Base-by-base conservation (phyloP, 176 grass and related monocot species). In the Olyra latifolia region DNA sequence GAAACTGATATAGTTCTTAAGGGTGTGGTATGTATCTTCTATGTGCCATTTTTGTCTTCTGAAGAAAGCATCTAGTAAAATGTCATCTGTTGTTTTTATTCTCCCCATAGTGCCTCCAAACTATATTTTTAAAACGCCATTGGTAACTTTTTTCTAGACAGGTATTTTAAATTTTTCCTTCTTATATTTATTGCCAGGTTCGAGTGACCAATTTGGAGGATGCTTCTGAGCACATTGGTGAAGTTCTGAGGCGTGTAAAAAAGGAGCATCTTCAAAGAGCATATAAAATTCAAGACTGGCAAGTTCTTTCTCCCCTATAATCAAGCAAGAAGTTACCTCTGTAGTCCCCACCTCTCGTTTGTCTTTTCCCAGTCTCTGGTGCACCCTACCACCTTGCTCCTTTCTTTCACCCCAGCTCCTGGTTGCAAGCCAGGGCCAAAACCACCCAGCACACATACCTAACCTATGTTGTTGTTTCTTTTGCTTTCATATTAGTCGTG, bases 1-100 rank as follows among this genome's bases (percentile, higher is more conserved):
- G 96, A 98, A 80, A 98, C 95, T 75, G 95, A 98, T 90, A 88
- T 98, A 74, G 95, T 98, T 87, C 90, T 98, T 42, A 94, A 98
- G 92, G 95, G 95, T 24, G 95, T 98, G 95, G 95, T 98, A 90
- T 87, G 92, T 87, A 57, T 73, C 13, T 80, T 41, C 41, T 61
- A 20, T 64, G 10, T 71, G 8, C 17, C 15, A 13, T 48, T 56
- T 53, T 77, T 11, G 10, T 78, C 7, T 58, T 77, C 20, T 48
- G 29, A 42, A 74, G 6, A 22, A 79, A 80, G 12, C 62, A 75
- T 74, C 44, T 68, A 69, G 16, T 52, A 40, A 23, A 9, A 73
- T 62, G 49, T 76, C 19, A 9, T 20, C n/a, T 61, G 16, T 27
- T 28, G 12, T 66, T 28, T 68, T 69, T 17, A 14, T 53, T 59